Conservation (phyloP, 2,329 filamentous ascomycete genomes). For the Podosphaera fusca region DNA sequence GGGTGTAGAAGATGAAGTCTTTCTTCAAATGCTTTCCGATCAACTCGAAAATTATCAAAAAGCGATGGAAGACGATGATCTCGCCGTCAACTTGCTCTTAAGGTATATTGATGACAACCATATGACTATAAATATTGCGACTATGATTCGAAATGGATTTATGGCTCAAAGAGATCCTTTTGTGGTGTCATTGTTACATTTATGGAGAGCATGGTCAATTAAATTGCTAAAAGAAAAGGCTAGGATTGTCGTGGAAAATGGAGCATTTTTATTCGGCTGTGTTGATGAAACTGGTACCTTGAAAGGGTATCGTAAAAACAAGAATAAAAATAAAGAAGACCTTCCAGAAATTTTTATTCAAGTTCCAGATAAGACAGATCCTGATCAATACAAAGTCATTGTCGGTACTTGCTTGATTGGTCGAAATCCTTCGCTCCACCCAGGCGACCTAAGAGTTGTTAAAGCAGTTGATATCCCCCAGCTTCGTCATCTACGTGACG, state of each 20-base stretch:
- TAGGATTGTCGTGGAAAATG: slow-evolving; percentile 56
- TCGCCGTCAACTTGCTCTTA: slow-evolving; percentile 44
- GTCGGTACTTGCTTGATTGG: slow-evolving; percentile 63
- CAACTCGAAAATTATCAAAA: slow-evolving; percentile 46
- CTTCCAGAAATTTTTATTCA: slow-evolving; percentile 83
- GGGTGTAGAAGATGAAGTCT: slow-evolving; percentile 43
- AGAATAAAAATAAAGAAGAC: slow-evolving; percentile 20
- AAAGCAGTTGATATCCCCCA: slow-evolving; percentile 51
- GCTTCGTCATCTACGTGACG: slow-evolving; percentile 59
- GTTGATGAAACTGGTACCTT: slow-evolving; percentile 65
- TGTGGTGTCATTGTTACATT: slow-evolving; percentile 47
- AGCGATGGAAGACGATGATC: slow-evolving; percentile 41
- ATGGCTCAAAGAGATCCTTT: slow-evolving; percentile 57
- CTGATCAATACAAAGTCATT: slow-evolving; percentile 36
- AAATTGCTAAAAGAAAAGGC: slow-evolving; percentile 87
- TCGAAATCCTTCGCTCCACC: slow-evolving; percentile 81
- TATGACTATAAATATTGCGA: slow-evolving; percentile 48
- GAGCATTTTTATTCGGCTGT: slow-evolving; percentile 72
- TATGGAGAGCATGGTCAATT: slow-evolving; percentile 79
- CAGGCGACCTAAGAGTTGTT: slow-evolving; percentile 77
- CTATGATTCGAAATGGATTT: slow-evolving; percentile 62
- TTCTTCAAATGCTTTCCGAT: slow-evolving; percentile 39
- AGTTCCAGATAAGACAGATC: slow-evolving; percentile 34
- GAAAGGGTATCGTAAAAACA: slow-evolving; percentile 39
- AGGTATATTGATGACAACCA: slow-evolving; percentile 71